Evolutionary conservation across 2,329 filamentous ascomycete species (phyloP).

Genomic region (Aschersonia sp.): DNA sequence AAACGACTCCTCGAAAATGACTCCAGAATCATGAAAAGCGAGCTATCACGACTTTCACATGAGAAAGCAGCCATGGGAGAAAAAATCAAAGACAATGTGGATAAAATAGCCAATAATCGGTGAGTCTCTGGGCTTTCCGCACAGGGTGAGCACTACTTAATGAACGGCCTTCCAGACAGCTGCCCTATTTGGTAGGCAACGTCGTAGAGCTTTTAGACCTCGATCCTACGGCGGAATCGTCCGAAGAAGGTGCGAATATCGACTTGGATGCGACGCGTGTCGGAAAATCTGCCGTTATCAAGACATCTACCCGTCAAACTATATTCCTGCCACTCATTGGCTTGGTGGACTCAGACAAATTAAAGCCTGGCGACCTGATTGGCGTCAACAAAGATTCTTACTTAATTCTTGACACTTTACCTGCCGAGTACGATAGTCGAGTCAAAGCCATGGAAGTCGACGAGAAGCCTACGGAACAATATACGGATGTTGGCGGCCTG

Average conservation of each 20-base stretch:
- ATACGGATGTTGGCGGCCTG: slow-evolving; percentile 90
- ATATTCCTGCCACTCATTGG: slow-evolving; percentile 97
- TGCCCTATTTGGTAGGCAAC: slow-evolving; percentile 96
- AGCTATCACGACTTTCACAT: slow-evolving; percentile 83
- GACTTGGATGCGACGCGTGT: slow-evolving; percentile 93
- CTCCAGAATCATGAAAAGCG: slow-evolving; percentile 96
- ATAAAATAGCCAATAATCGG: slow-evolving; percentile 99
- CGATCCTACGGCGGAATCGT: slow-evolving; percentile 89
- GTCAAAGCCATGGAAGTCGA: slow-evolving; percentile 99
- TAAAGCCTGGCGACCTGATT: slow-evolving; percentile 93
- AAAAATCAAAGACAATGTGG: slow-evolving; percentile 97
- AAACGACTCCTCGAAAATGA: slow-evolving; percentile 93
- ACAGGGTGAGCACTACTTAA: slow-evolving; percentile 1
- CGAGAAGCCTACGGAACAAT: slow-evolving; percentile 98
- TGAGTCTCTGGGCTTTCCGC: slow-evolving; percentile 17
- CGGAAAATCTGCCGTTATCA: slow-evolving; percentile 97
- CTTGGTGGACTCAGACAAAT: slow-evolving; percentile 84
- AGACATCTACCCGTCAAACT: slow-evolving; percentile 95
- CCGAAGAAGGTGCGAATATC: slow-evolving; percentile 96
- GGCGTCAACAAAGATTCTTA: slow-evolving; percentile 99
- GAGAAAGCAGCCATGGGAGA: slow-evolving; percentile 94
- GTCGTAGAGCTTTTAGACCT: slow-evolving; percentile 95
- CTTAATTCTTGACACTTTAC: slow-evolving; percentile 87
- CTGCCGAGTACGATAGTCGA: slow-evolving; percentile 94
- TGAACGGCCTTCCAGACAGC: slow-evolving; percentile 47